Evolutionary conservation across 768 basidiomycete species (phyloP), one percentile per base, ranked within the genome.

Genomic region (Hysterangium stoloniferum): DNA sequence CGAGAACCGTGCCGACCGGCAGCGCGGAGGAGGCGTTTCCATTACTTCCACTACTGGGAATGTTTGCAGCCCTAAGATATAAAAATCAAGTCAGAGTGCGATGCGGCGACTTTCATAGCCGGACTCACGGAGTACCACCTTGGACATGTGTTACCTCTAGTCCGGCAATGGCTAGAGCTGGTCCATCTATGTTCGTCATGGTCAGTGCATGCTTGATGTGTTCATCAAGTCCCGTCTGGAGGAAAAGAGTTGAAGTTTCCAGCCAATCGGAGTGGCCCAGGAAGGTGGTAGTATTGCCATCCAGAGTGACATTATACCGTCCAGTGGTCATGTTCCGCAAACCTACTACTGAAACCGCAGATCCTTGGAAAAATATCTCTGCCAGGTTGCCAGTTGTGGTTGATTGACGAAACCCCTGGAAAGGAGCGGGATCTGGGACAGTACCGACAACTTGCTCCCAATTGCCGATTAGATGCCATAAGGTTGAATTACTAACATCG

Each of bases 1-100:
- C 85, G 17, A 83, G 84, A 48, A 85, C 78, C 1, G 83, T 79
- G 36, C 84, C 82, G 53, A 66, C 66, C 1, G 75, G 53, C 4
- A 60, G 35, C 29, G 51, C 54, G 17, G 71, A 64, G 1, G 71
- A 64, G 29, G 44, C 46, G 28, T 51, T 44, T 32, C 50, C 52
- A 22, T 22, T 22, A 20, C 8, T 20, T 41, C 12, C 46, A 20
- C n/a, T 15, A 20, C 32, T 48, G 27, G 24, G 8, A 7, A 17
- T 48, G 33, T n/a, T n/a, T n/a, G n/a, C n/a, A n/a, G n/a, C n/a
- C n/a, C n/a, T n/a, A n/a, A n/a, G n/a, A n/a, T n/a, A 22, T 22
- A 48, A 27, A 48, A 15, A 37, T 37, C 35, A 35, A 37, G n/a
- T 45, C 17, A 32, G 28, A 25, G 25, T 25, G 29, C 19, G 33